A percentile compares a stretch with the other conserved stretches of the same genome.
Evolutionary conservation across 2,329 filamentous ascomycete genomes (phyloP).

Genomic region (Exophiala oligosperma): DNA sequence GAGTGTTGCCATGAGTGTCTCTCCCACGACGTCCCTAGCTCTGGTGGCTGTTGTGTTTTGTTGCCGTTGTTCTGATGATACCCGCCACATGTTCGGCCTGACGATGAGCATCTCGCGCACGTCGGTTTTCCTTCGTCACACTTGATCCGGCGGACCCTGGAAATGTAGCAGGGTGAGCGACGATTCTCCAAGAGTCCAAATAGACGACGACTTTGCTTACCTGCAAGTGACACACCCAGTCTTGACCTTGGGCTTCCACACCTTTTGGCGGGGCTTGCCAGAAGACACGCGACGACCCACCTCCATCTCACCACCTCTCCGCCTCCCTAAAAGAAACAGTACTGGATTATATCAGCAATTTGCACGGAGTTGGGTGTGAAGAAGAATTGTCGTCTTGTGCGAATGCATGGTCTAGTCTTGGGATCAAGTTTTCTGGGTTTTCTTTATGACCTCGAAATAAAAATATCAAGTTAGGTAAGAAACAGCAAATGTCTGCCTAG

Average conservation of each 20-base stretch:
- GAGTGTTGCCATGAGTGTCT: constrained; percentile 9
- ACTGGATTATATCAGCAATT: no score
- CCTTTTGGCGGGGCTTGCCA: constrained; percentile 2
- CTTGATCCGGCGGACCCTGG: constrained; percentile 6
- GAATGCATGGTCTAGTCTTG: no score
- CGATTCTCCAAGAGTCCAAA: background rate
- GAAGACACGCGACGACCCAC: background rate
- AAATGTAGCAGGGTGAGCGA: background rate
- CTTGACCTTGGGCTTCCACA: constrained; percentile 8
- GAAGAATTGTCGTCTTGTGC: no score
- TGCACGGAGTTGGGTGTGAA: no score
- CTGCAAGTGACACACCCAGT: constrained; percentile 7
- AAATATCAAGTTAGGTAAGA: no score
- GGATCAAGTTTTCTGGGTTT: no score
- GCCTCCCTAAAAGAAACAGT: background rate
- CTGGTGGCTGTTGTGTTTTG: background rate
- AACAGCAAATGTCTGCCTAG: no score
- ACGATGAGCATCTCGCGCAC: constrained; percentile 4
- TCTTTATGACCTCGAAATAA: no score
- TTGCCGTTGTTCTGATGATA: background rate
- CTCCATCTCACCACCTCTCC: background rate
- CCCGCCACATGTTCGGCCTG: constrained; percentile 8
- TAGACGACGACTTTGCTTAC: background rate
- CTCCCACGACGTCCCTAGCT: constrained; percentile 4
- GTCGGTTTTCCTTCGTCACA: constrained; percentile 11